These are phyloP conservation scores for Mucor saturninus DNA, from an alignment of 371 early-diverging fungal genomes.

Conservation along the genomic window DNA sequence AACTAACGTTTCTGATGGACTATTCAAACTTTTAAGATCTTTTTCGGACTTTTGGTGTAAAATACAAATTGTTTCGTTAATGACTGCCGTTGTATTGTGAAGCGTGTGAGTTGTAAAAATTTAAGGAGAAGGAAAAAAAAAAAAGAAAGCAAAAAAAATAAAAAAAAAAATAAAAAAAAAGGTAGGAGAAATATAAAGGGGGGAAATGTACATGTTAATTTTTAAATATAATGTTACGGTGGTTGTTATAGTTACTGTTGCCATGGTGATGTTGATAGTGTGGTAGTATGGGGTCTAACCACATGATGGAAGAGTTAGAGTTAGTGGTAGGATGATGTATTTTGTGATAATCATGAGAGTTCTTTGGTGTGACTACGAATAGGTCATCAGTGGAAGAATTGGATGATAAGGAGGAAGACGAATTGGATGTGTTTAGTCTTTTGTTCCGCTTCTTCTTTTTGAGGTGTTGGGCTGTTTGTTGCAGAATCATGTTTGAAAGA, in stretches of 20 bases:
- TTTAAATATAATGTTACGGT: slow-evolving; percentile 1
- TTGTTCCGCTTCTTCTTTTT: background rate
- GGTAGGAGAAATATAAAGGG: background rate
- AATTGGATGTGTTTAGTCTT: background rate
- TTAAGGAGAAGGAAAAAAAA: too few species aligned
- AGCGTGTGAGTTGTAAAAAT: too few species aligned
- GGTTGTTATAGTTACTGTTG: background rate
- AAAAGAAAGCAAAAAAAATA: too few species aligned
- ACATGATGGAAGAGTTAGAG: background rate
- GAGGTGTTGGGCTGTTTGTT: background rate
- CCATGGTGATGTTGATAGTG: background rate
- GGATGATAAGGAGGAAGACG: slow-evolving; percentile 2
- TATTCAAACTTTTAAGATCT: too few species aligned
- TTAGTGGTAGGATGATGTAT: background rate
- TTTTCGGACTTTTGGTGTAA: too few species aligned
- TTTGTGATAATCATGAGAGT: background rate
- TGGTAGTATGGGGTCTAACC: slow-evolving; percentile 1
- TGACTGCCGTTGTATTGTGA: too few species aligned
- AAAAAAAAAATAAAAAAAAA: background rate
- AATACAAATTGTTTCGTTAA: too few species aligned
- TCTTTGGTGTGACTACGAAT: slow-evolving; percentile 14
- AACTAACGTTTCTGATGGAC: too few species aligned
- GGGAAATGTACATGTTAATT: background rate
- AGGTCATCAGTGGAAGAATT: background rate
- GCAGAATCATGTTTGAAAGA: background rate